phyloP scores from a whole-genome alignment of 2,329 filamentous ascomycete genomes.

The Pseudonectria foliicola region DNA sequence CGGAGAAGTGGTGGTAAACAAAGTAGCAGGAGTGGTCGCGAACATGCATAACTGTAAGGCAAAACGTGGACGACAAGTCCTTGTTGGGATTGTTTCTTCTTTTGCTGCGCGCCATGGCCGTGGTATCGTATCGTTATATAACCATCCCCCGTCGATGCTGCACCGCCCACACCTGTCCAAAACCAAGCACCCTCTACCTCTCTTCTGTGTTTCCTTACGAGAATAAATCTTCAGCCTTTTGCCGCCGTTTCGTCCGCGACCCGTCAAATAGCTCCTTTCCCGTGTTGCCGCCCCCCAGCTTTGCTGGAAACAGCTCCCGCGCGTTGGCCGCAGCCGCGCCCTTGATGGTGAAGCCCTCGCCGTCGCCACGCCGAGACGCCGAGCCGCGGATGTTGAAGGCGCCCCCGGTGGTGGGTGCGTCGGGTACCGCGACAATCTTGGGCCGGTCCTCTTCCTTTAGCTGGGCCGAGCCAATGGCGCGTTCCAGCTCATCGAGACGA shows the following conservation, averaged over 20 bases:
- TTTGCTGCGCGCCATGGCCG: conserved; percentile 16
- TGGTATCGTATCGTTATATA: conserved; percentile 22
- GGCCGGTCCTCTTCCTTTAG: conserved; percentile 35
- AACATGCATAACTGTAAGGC: background rate
- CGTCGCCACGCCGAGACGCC: conserved; percentile 38
- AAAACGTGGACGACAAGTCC: conserved; percentile 2
- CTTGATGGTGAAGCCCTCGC: conserved; percentile 58
- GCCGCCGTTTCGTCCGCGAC: conserved; percentile 46
- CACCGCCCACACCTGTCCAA: conserved; percentile 5
- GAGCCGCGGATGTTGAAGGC: conserved; percentile 55
- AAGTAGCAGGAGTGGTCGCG: too few species aligned
- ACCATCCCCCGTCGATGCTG: conserved; percentile 13
- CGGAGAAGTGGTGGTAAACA: conserved; percentile 57
- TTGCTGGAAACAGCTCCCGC: conserved; percentile 64
- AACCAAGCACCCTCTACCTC: conserved; percentile 1
- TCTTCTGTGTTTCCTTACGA: conserved; percentile 31
- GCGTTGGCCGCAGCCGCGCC: conserved; percentile 46
- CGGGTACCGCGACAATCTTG: conserved; percentile 51
- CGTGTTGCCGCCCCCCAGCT: conserved; percentile 47
- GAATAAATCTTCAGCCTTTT: conserved; percentile 68
- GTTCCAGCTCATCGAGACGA: conserved; percentile 33
- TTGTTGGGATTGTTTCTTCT: conserved; percentile 8
- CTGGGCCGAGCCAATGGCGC: conserved; percentile 31
- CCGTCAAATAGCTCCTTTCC: conserved; percentile 63
- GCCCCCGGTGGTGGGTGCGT: conserved; percentile 32